These are phyloP conservation scores for Boletus rubropictus DNA, from an alignment of 768 basidiomycete genomes.

Conservation along the genomic window DNA sequence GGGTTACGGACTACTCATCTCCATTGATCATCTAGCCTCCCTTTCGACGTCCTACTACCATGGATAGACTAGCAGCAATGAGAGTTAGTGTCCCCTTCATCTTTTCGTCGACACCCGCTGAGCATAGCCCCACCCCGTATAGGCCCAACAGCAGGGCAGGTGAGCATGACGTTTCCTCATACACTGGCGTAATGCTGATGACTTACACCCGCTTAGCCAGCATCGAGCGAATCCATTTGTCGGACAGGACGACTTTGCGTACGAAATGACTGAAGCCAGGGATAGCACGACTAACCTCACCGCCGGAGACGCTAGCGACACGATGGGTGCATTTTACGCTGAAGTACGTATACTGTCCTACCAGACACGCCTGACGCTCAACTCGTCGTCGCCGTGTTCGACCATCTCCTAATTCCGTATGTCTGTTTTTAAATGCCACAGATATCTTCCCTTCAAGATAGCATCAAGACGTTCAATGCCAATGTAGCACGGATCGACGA, in stretches of 20 bases:
- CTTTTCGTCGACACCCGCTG: conserved; percentile 1
- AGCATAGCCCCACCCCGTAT: neutral
- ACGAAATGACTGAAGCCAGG: conserved; percentile 69
- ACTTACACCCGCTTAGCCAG: conserved; percentile 16
- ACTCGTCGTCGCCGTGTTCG: no score
- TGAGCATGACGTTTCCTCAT: conserved; percentile 27
- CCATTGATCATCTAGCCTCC: conserved; percentile 1
- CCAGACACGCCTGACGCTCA: neutral
- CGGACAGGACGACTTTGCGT: conserved; percentile 52
- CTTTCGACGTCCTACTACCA: conserved; percentile 48
- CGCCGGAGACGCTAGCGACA: conserved; percentile 44
- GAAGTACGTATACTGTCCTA: conserved; percentile 46
- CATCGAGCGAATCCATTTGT: conserved; percentile 57
- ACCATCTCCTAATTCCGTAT: neutral
- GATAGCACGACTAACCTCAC: conserved; percentile 51
- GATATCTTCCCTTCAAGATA: conserved; percentile 75
- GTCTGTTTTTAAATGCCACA: conserved; percentile 22
- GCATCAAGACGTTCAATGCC: conserved; percentile 57
- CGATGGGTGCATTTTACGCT: conserved; percentile 65
- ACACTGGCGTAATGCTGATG: neutral
- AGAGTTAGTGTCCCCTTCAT: conserved; percentile 43
- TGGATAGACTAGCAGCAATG: conserved; percentile 88
- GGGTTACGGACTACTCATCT: neutral
- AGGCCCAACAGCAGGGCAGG: conserved; percentile 69
- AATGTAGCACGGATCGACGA: conserved; percentile 67